Conservation (phyloP, 257 asterid species). For the Capsicum chinense region DNA sequence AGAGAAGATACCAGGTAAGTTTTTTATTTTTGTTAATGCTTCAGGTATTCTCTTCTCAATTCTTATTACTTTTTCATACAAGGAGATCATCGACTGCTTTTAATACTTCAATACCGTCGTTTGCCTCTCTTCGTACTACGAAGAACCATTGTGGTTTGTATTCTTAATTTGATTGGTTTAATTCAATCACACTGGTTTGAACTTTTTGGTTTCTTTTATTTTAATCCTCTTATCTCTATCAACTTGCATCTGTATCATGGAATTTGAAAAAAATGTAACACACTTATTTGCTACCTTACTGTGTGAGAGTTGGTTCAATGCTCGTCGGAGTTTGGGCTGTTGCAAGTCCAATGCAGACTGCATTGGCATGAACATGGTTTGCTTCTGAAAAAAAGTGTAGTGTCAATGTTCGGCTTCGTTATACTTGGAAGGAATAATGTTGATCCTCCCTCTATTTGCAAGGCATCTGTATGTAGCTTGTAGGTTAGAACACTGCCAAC, state of each 20-base stretch:
- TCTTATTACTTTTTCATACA: not conserved
- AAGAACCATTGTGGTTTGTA: not conserved
- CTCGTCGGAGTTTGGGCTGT: not conserved
- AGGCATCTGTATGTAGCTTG: not conserved
- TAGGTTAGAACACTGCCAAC: constrained; percentile 24
- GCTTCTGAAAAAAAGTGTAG: not conserved
- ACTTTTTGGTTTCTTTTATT: not conserved
- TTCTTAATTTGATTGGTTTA: constrained; percentile 21
- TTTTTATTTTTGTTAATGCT: constrained; percentile 17
- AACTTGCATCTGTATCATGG: not conserved
- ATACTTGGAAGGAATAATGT: not conserved
- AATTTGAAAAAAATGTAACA: not conserved
- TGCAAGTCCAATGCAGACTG: not conserved
- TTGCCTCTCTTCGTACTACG: constrained; percentile 1
- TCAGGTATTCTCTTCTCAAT: constrained; percentile 1
- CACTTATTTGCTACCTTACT: not conserved
- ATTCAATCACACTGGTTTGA: not conserved
- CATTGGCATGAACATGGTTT: not conserved
- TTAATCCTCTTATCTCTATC: not conserved
- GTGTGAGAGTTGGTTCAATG: not conserved
- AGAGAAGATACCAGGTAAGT: constrained; percentile 95
- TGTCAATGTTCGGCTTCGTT: not conserved
- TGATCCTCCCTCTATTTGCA: constrained; percentile 14
- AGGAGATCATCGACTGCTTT: not conserved
- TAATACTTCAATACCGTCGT: not conserved